These are phyloP conservation scores for Trichoderma atroviride DNA, from an alignment of 2,329 filamentous ascomycete species.

Conservation along the genomic window DNA sequence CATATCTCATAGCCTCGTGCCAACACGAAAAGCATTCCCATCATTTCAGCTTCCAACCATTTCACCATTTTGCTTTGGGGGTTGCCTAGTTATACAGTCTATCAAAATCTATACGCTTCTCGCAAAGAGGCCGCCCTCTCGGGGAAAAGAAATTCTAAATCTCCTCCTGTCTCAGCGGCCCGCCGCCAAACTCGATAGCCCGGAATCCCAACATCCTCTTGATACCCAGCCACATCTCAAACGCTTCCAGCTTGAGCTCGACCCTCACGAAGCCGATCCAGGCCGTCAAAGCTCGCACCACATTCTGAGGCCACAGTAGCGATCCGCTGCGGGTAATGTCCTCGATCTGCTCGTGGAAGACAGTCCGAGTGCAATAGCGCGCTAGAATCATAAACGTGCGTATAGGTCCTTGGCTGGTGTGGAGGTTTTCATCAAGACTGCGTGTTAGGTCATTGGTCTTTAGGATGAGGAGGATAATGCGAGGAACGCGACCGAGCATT, in stretches of 20 bases:
- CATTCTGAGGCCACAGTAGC: constrained; percentile 61
- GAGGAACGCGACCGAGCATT: constrained; percentile 82
- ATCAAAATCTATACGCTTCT: constrained; percentile 19
- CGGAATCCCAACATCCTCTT: constrained; percentile 51
- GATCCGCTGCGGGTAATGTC: constrained; percentile 56
- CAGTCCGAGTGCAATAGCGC: constrained; percentile 67
- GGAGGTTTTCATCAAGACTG: constrained; percentile 86
- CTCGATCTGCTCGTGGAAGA: constrained; percentile 66
- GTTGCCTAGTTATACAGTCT: constrained; percentile 21
- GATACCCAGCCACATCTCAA: constrained; percentile 62
- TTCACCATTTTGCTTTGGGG: not conserved
- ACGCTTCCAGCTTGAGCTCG: constrained; percentile 63
- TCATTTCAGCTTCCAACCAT: not conserved
- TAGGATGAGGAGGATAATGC: constrained; percentile 90
- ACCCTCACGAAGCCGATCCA: constrained; percentile 63
- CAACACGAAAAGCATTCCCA: not conserved
- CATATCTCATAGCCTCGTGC: constrained; percentile 20
- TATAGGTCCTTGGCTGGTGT: constrained; percentile 69
- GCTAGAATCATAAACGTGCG: constrained; percentile 69
- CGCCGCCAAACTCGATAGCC: constrained; percentile 34
- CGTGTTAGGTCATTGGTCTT: constrained; percentile 98
- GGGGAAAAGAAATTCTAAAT: not conserved
- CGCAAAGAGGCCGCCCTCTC: not conserved
- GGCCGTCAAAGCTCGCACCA: constrained; percentile 56
- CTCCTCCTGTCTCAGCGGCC: constrained; percentile 30